These are phyloP conservation scores for Diplodia mutila DNA, from an alignment of 2,329 filamentous ascomycete species.

Conservation along the genomic window DNA sequence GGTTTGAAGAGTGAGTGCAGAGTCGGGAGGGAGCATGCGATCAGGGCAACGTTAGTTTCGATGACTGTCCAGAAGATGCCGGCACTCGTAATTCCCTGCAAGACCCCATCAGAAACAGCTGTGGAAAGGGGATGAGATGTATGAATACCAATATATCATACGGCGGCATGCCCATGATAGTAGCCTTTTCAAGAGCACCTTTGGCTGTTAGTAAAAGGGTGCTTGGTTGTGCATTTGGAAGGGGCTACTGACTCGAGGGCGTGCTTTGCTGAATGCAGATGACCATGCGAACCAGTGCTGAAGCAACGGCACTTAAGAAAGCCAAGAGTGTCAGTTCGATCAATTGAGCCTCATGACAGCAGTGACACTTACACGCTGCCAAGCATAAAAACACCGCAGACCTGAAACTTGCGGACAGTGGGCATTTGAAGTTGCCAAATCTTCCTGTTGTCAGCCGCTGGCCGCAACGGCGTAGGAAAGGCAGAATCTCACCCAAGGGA, in stretches of 20 bases:
- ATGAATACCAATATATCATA: conserved; percentile 1
- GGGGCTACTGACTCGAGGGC: background rate
- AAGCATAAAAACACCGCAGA: conserved; percentile 1
- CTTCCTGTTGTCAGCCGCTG: background rate
- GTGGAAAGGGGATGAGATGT: too few relatives aligned
- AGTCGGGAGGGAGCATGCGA: conserved; percentile 1
- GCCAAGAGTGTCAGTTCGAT: background rate
- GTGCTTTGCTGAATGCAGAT: background rate
- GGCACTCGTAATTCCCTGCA: conserved; percentile 5
- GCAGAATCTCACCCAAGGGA: background rate
- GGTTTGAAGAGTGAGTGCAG: background rate
- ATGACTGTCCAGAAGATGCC: conserved; percentile 11
- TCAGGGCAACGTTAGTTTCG: conserved; percentile 10
- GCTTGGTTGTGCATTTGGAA: background rate
- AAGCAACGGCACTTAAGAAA: background rate
- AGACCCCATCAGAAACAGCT: background rate
- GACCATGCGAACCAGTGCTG: background rate
- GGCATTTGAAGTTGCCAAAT: conserved; percentile 3
- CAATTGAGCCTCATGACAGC: too few relatives aligned
- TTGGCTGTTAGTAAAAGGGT: background rate
- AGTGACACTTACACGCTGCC: background rate
- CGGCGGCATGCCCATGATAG: conserved; percentile 4
- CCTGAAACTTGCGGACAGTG: background rate
- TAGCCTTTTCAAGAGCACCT: background rate
- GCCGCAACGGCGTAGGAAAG: background rate